A percentile compares a stretch with the other conserved stretches of the same genome.
Conservation (phyloP, 352 stramenopile species). For the Phytopythium oedochilum region DNA sequence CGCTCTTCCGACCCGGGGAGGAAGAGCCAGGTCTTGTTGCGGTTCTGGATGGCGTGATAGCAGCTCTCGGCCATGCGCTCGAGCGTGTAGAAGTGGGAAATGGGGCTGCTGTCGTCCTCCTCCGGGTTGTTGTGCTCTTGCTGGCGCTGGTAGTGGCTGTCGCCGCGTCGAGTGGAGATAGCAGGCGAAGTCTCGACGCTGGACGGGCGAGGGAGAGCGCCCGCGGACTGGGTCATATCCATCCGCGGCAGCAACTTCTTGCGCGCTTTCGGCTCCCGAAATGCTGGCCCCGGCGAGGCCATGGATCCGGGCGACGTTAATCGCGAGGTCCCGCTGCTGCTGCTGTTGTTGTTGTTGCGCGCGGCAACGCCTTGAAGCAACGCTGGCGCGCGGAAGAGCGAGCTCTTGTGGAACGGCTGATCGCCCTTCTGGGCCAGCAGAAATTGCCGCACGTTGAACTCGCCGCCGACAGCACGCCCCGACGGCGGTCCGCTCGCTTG, state of each 20-base stretch:
- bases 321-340: conserved; percentile 11
- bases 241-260: conserved; percentile 47
- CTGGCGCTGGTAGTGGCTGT: neutral
- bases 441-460: conserved; percentile 67
- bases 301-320: neutral
- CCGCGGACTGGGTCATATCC: conserved; percentile 20
- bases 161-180: neutral
- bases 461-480: conserved; percentile 9
- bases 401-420: conserved; percentile 48
- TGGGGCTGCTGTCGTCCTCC: conserved; percentile 27
- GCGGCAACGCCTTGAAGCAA: conserved; percentile 6
- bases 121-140: conserved; percentile 8
- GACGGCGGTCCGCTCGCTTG: conserved; percentile 4
- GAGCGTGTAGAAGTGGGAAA: conserved; percentile 78
- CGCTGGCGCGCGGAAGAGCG: conserved; percentile 43
- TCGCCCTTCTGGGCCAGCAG: conserved; percentile 52
- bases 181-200: neutral
- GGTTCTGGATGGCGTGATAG: conserved; percentile 63
- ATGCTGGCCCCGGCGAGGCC: neutral
- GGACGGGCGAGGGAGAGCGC: conserved; percentile 5
- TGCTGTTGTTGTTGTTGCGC: conserved; percentile 5
- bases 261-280: neutral
- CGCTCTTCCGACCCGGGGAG: conserved; percentile 56
- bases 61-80: conserved; percentile 68
- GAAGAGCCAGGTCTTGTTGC: conserved; percentile 75